A percentile compares a stretch with the other conserved stretches of the same genome.
Conservation (phyloP, 1,284 basidiomycete genomes). For the Pseudozyma hubeiensis region DNA sequence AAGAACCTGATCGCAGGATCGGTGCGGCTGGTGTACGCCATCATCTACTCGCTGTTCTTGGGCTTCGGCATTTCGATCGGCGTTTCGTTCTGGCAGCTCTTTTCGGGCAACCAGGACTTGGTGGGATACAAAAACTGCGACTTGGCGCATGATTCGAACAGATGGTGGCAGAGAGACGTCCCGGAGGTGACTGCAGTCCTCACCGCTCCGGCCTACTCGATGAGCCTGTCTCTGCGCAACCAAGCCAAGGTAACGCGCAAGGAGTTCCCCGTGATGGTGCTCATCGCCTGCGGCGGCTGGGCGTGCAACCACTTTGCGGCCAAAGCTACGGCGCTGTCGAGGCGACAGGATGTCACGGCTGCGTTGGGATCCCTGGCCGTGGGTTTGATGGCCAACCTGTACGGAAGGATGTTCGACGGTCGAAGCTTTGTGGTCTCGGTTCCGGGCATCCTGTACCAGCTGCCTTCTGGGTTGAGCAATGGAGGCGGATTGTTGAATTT, state of each 20-base stretch:
- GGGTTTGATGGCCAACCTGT: conserved; percentile 83
- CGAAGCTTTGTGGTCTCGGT: conserved; percentile 78
- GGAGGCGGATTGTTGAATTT: conserved; percentile 86
- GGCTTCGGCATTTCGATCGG: conserved; percentile 60
- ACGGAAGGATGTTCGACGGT: conserved; percentile 81
- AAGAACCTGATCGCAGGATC: conserved; percentile 71
- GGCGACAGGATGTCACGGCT: conserved; percentile 64
- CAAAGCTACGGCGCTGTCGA: conserved; percentile 34
- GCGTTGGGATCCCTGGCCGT: conserved; percentile 80
- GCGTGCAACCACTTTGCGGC: conserved; percentile 61
- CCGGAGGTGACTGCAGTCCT: conserved; percentile 72
- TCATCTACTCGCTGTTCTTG: conserved; percentile 75
- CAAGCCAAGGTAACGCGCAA: conserved; percentile 77
- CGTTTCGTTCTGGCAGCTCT: conserved; percentile 61
- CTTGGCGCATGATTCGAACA: conserved; percentile 19
- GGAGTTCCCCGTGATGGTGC: conserved; percentile 77
- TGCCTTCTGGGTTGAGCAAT: conserved; percentile 85
- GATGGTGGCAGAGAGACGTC: conserved; percentile 71
- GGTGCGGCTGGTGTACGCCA: conserved; percentile 83
- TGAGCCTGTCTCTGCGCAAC: conserved; percentile 80
- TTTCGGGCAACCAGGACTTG: conserved; percentile 31
- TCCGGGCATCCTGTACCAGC: conserved; percentile 82
- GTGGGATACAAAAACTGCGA: conserved; percentile 31
- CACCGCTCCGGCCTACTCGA: conserved; percentile 81
- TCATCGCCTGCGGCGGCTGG: conserved; percentile 82